Conservation (phyloP, 2,329 filamentous ascomycete species). For the Sordariomycetes sp. region DNA sequence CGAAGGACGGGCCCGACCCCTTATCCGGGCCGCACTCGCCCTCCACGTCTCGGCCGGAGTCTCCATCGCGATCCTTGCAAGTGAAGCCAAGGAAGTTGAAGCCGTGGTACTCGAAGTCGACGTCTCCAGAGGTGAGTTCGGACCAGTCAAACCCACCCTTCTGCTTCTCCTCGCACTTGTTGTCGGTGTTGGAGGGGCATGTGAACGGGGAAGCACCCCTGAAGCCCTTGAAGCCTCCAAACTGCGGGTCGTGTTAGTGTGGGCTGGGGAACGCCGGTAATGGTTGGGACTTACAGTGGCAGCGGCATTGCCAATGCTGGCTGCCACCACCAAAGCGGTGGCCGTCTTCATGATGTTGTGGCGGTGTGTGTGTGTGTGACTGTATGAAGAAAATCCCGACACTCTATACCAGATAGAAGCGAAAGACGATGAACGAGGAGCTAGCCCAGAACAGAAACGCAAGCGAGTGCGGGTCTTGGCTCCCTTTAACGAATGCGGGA, state of each 20-base stretch:
- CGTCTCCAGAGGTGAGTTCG: slow-evolving; percentile 47
- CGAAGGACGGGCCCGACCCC: slow-evolving; percentile 46
- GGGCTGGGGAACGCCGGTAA: slow-evolving; percentile 8
- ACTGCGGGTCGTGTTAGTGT: slow-evolving; percentile 8
- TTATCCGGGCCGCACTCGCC: slow-evolving; percentile 37
- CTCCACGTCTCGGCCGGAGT: slow-evolving; percentile 44
- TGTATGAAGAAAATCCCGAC: slow-evolving; percentile 11
- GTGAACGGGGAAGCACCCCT: slow-evolving; percentile 38
- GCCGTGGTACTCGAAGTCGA: slow-evolving; percentile 53
- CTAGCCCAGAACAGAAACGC: slow-evolving; percentile 5
- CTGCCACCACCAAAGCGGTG: slow-evolving; percentile 38
- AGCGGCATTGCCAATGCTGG: slow-evolving; percentile 36
- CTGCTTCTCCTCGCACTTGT: slow-evolving; percentile 65
- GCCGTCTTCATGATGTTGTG: slow-evolving; percentile 38
- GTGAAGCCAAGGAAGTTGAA: slow-evolving; percentile 66
- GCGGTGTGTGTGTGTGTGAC: slow-evolving; percentile 2
- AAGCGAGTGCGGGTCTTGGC: slow-evolving; percentile 3
- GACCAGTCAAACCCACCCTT: slow-evolving; percentile 61
- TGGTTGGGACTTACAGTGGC: slow-evolving; percentile 27
- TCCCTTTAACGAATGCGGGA: slow-evolving; percentile 7
- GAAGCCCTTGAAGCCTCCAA: slow-evolving; percentile 8
- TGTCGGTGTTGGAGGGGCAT: slow-evolving; percentile 63
- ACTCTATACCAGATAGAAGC: slow-evolving; percentile 10
- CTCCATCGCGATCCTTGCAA: slow-evolving; percentile 57
- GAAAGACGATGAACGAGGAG: slow-evolving; percentile 3